A percentile compares a stretch with the other conserved stretches of the same genome.
Evolutionary conservation across 768 basidiomycete genomes (phyloP).

Genomic region (Xerocomellus chrysenteron): DNA sequence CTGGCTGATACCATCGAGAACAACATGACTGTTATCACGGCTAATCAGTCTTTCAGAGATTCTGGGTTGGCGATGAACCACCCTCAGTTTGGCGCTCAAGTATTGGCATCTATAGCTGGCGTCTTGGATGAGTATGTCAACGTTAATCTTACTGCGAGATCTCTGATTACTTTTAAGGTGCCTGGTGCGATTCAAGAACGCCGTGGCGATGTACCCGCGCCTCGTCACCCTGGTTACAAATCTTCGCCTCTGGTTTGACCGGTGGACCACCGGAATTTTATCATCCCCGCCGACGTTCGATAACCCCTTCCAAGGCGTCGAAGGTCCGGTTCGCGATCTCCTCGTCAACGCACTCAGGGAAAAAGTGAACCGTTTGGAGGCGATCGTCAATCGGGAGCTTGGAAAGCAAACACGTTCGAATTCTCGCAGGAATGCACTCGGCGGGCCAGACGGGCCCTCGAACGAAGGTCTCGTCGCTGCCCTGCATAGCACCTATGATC

Average conservation of each 20-base stretch:
- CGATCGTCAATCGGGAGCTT: constrained; percentile 54
- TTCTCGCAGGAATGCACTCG: constrained; percentile 2
- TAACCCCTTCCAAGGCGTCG: constrained; percentile 38
- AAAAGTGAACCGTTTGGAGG: constrained; percentile 31
- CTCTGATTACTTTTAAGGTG: constrained; percentile 36
- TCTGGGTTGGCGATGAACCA: constrained; percentile 9
- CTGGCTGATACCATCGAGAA: constrained; percentile 41
- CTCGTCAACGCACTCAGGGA: constrained; percentile 33
- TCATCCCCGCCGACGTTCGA: constrained; percentile 42
- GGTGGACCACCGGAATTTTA: constrained; percentile 46
- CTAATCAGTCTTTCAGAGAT: constrained; percentile 34
- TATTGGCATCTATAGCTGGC: constrained; percentile 46
- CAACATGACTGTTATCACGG: constrained; percentile 37
- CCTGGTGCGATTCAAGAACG: constrained; percentile 58
- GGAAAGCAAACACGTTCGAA: constrained; percentile 31
- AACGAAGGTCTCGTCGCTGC: constrained; percentile 41
- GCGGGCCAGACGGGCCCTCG: not conserved
- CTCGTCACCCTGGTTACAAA: constrained; percentile 41
- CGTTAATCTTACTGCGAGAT: constrained; percentile 14
- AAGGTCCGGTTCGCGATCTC: constrained; percentile 36
- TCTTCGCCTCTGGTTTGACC: constrained; percentile 44
- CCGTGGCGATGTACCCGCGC: constrained; percentile 44
- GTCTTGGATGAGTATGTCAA: constrained; percentile 51
- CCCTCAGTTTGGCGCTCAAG: constrained; percentile 36
- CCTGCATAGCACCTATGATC: constrained; percentile 45